A percentile compares a stretch with the other conserved stretches of the same genome.
Evolutionary conservation across 805 yeast species (phyloP).

Genomic region (Saccharomyces paradoxus): DNA sequence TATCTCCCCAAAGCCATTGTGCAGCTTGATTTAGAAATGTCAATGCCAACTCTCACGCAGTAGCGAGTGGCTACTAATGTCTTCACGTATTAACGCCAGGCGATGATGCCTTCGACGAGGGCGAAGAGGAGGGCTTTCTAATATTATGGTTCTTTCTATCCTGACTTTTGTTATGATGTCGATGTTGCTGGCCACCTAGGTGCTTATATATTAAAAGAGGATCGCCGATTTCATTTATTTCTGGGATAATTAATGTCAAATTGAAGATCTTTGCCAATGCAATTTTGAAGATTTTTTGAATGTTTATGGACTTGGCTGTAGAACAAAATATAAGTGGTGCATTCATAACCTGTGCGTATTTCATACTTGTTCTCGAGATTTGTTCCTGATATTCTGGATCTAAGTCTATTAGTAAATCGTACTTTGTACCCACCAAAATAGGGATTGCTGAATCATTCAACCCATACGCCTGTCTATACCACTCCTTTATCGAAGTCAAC

Average conservation of each 20-base stretch:
- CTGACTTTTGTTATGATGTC: background rate
- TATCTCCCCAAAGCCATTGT: background rate
- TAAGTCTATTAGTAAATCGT: slow-evolving; percentile 73
- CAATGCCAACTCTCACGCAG: background rate
- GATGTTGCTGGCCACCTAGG: background rate
- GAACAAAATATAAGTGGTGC: slow-evolving; percentile 81
- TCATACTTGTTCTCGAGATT: slow-evolving; percentile 69
- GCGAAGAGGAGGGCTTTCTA: slow-evolving; percentile 1
- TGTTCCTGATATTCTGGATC: slow-evolving; percentile 72
- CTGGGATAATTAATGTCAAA: slow-evolving; percentile 70
- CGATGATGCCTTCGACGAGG: background rate
- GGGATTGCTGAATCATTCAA: slow-evolving; percentile 87
- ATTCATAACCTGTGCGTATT: slow-evolving; percentile 80
- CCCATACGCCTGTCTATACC: slow-evolving; percentile 88
- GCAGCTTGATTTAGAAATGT: background rate
- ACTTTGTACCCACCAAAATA: slow-evolving; percentile 83
- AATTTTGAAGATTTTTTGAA: slow-evolving; percentile 87
- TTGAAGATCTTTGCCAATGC: slow-evolving; percentile 87
- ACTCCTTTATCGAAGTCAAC: slow-evolving; percentile 74
- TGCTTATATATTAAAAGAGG: slow-evolving; percentile 65
- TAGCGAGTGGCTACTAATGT: background rate
- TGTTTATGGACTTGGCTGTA: slow-evolving; percentile 82
- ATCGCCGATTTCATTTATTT: slow-evolving; percentile 77
- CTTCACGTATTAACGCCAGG: background rate
- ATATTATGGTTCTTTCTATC: background rate